Base-by-base conservation (phyloP, 2,329 filamentous ascomycete genomes). In the Aspergillus alliaceus region DNA sequence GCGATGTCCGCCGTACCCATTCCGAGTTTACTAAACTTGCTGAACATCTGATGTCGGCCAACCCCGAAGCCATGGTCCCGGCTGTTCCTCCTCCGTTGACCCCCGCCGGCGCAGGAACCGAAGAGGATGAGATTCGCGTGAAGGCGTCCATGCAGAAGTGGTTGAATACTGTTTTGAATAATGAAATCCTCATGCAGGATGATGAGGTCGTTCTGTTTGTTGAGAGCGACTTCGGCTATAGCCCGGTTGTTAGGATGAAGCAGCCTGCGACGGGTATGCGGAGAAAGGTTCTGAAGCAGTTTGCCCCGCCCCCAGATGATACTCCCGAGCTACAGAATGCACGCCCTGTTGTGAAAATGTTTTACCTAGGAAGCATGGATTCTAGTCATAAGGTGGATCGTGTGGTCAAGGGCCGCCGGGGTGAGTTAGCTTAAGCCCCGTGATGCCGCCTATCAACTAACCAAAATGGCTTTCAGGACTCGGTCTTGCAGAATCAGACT, bases 201-300 rank as follows among this genome's bases (percentile, higher is more conserved):
- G 93, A 98, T 61, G 95, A 99, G 77, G 93, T 98, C 86, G 86
- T 97, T 5, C 87, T 98, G 59, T 99, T 99, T 68, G 92, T 99
- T n/a, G 95, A 99, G 77, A 96, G 91, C 71, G 95, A 99, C 74
- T 98, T 97, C 74, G 95, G 95, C 39, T 99, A 99, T 76, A 97
- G 92, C 69, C 95, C 95, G 1, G 90, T 98, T 69, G 88, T 97
- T 47, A 89, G 93, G 74, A 91, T 92, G 83, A 96, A 96, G 80
- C 95, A 99, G 75, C 95, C 95, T 22, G 95, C 95, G 8, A 99
- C 95, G 1, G 95, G 95, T 42, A 91, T 99, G 66, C 87, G 95
- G 61, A 86, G 95, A 71, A 97, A 97, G 79, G 89, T 98, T 59
- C 82, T 99, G 72, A 99, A 99, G 82, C 95, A 99, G 75, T 99